Base-by-base conservation (phyloP, 2,329 filamentous ascomycete genomes). In the Fusarium hainanense region DNA sequence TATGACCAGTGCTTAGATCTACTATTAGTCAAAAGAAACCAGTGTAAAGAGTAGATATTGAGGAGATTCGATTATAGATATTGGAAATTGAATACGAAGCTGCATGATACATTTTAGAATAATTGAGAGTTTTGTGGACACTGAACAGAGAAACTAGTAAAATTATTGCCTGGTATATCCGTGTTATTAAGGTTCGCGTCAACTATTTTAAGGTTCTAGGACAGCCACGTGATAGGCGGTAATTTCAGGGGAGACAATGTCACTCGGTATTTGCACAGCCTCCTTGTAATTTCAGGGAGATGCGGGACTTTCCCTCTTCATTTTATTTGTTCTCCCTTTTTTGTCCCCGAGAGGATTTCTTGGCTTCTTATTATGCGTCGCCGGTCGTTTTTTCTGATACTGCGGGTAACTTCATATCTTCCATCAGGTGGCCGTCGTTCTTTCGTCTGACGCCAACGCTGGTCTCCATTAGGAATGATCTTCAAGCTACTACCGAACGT, bases 41-140 rank as follows among this genome's bases (percentile, higher is more conserved):
- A 32, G 1, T 32, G 4, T 9, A 5, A 34, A 10, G 14, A 34
- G 7, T 8, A 32, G 14, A 7, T 16, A 2, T 8, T 8, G 1
- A 16, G 14, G 1, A 32, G 0, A 10, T 5, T 3, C 5, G 18
- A 9, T 9, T 5, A 5, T 30, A 13, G 28, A 18, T 18, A 13
- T 0, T 0, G 28, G 2, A 30, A 13, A 30, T 30, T 30, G 27
- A 11, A 27, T 27, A 3, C 27, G 3, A 27, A 27, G 25, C 8
- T 9, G 8, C 25, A 25, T 25, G 8, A 25, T 25, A 28, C 10
- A 13, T 3, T 30, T 30, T 6, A 10, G 16, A 18, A 34, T 5
- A 1, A 18, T 8, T 34, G 16, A 8, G 32, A 10, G 5, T 3
- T 34, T 34, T 18, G 5, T 5, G 1, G 32, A 10, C 8, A 34